Evolutionary conservation across 2,329 filamentous ascomycete genomes (phyloP).

Genomic region (Trichoderma afroharzianum): DNA sequence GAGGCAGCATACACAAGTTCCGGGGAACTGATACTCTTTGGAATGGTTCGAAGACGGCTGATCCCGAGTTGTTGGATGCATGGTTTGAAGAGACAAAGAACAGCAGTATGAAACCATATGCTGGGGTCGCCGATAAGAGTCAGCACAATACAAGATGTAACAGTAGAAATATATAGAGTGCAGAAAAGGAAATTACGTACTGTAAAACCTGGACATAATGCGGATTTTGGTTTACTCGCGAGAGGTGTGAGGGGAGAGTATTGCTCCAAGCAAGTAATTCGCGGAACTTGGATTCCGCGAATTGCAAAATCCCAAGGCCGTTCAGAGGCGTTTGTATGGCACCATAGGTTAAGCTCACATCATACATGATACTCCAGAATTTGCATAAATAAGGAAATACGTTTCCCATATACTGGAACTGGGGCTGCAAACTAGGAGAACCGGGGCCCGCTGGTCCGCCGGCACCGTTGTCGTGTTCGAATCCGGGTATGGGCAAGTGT

Average conservation of each 20-base stretch:
- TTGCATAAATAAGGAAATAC: constrained; percentile 32
- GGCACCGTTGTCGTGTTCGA: neutral
- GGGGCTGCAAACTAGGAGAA: neutral
- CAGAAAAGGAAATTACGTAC: constrained; percentile 24
- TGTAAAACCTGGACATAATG: constrained; percentile 37
- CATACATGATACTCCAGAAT: constrained; percentile 38
- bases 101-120: constrained; percentile 38
- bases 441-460: neutral
- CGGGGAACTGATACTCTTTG: constrained; percentile 27
- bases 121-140: constrained; percentile 22
- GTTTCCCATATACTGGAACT: constrained; percentile 24
- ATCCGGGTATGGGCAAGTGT: neutral
- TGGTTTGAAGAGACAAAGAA: constrained; percentile 36
- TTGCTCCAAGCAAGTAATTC: constrained; percentile 39
- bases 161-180: neutral
- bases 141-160: neutral
- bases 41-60: constrained; percentile 31
- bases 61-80: constrained; percentile 12
- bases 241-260: constrained; percentile 27
- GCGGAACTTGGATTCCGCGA: constrained; percentile 37
- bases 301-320: constrained; percentile 20
- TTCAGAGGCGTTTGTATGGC: constrained; percentile 13
- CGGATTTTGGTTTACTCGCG: constrained; percentile 26
- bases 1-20: constrained; percentile 34
- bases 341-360: constrained; percentile 29